Percentiles rank a stretch among this genome's conserved stretches.
Conservation (phyloP, 441 rosid species). For the Croton setiger region DNA sequence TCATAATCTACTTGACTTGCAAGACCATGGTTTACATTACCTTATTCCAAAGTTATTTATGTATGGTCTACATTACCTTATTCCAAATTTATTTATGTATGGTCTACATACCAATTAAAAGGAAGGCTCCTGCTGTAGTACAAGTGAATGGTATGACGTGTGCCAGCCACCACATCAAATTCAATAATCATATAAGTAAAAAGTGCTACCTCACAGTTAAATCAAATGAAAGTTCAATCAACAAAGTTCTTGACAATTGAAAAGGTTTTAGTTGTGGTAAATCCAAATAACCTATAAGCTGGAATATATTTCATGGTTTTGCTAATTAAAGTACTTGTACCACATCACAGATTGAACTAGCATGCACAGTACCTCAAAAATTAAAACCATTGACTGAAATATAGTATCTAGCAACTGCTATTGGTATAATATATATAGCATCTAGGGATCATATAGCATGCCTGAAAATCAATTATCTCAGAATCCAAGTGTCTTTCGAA, state of each 20-base stretch:
- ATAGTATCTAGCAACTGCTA: not conserved
- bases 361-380: not conserved
- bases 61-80: not conserved
- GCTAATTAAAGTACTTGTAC: not conserved
- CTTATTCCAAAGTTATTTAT: not conserved
- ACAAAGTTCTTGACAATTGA: not conserved
- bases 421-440: not conserved
- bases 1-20: not conserved
- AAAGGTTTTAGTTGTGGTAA: not conserved
- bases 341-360: not conserved
- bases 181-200: not conserved
- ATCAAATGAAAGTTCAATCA: not conserved
- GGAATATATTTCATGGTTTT: not conserved
- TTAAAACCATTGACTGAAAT: not conserved
- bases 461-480: constrained; percentile 87
- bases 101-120: not conserved
- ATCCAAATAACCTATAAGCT: not conserved
- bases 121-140: not conserved
- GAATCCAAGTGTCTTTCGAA: constrained; percentile 86
- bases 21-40: not conserved
- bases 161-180: not conserved
- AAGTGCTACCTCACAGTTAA: not conserved
- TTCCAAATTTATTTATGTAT: not conserved
- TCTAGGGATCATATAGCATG: constrained; percentile 17
- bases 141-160: not conserved